Percentiles rank a stretch among this genome's conserved stretches.
These are phyloP conservation scores for Monosporozyma servazzii DNA, from an alignment of 805 yeast genomes.

Conservation along the genomic window DNA sequence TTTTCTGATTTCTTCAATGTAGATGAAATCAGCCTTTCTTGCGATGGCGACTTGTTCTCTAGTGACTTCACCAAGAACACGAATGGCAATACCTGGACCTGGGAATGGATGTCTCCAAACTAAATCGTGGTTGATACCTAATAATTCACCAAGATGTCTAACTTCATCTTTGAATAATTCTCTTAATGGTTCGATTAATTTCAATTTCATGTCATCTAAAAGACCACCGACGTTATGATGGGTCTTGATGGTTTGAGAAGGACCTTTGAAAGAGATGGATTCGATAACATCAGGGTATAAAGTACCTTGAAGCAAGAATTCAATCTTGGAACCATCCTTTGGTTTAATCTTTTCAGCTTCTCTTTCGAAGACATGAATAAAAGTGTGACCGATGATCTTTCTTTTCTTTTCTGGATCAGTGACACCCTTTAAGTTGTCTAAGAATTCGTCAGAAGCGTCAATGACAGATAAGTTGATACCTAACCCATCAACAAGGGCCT, in stretches of 20 bases:
- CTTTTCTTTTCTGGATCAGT: conserved; percentile 99
- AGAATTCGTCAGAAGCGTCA: conserved; percentile 87
- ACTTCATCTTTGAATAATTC: conserved; percentile 99
- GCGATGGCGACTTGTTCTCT: conserved; percentile 90
- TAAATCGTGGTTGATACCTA: conserved; percentile 92
- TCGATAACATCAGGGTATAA: conserved; percentile 97
- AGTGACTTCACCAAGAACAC: conserved; percentile 96
- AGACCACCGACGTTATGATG: conserved; percentile 99
- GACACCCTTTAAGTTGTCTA: conserved; percentile 79
- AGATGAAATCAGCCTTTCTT: conserved; percentile 92
- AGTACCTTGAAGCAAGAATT: conserved; percentile 92
- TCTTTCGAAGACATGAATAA: conserved; percentile 92
- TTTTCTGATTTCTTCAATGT: conserved; percentile 88
- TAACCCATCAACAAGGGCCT: conserved; percentile 83
- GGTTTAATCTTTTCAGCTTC: conserved; percentile 91
- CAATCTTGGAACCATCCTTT: conserved; percentile 79
- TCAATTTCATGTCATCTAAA: conserved; percentile 95
- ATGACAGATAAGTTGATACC: conserved; percentile 92
- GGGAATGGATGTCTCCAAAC: conserved; percentile 99
- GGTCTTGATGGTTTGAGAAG: conserved; percentile 98
- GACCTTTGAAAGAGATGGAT: conserved; percentile 98
- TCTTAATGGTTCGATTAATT: conserved; percentile 95
- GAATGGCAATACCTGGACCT: conserved; percentile 99
- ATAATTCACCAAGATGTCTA: conserved; percentile 85
- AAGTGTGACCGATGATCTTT: conserved; percentile 96